These are phyloP conservation scores for Gossypium thurberi DNA, from an alignment of 345 rosid species.

Conservation along the genomic window DNA sequence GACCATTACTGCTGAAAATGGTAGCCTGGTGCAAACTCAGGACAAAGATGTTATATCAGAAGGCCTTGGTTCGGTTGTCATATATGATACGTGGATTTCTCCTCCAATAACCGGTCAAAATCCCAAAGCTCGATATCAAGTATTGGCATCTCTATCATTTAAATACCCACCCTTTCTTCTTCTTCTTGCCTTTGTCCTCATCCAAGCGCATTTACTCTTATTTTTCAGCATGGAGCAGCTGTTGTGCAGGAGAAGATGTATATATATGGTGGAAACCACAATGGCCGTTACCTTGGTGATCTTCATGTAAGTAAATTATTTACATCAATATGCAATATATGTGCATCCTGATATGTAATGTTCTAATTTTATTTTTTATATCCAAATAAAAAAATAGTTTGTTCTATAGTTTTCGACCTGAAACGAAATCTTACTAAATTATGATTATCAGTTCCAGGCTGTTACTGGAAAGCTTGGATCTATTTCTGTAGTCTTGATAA, in stretches of 20 bases:
- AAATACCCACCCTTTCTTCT: slow-evolving; percentile 6
- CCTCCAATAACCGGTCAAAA: slow-evolving; percentile 74
- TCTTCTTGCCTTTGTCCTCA: slow-evolving; percentile 17
- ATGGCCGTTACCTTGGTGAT: slow-evolving; percentile 94
- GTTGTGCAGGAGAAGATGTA: slow-evolving; percentile 92
- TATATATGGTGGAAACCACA: slow-evolving; percentile 91
- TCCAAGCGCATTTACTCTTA: slow-evolving; percentile 18
- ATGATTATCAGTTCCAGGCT: background rate
- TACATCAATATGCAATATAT: background rate
- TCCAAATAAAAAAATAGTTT: background rate
- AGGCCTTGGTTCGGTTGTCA: slow-evolving; percentile 64
- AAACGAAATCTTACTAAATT: slow-evolving; percentile 2
- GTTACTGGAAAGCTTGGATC: background rate
- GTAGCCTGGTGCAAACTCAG: slow-evolving; percentile 53
- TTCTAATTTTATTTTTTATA: background rate
- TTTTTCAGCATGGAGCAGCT: slow-evolving; percentile 86
- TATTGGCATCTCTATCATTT: slow-evolving; percentile 26
- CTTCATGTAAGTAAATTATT: slow-evolving; percentile 65
- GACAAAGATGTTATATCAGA: slow-evolving; percentile 92
- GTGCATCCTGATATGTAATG: background rate
- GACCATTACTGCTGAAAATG: slow-evolving; percentile 61
- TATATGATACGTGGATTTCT: slow-evolving; percentile 83
- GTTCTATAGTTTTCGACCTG: background rate
- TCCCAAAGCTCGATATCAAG: slow-evolving; percentile 97
- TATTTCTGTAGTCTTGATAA: background rate